A percentile compares a stretch with the other conserved stretches of the same genome.
Conservation (phyloP, 2,329 filamentous ascomycete species). For the Botrytis fabae region DNA sequence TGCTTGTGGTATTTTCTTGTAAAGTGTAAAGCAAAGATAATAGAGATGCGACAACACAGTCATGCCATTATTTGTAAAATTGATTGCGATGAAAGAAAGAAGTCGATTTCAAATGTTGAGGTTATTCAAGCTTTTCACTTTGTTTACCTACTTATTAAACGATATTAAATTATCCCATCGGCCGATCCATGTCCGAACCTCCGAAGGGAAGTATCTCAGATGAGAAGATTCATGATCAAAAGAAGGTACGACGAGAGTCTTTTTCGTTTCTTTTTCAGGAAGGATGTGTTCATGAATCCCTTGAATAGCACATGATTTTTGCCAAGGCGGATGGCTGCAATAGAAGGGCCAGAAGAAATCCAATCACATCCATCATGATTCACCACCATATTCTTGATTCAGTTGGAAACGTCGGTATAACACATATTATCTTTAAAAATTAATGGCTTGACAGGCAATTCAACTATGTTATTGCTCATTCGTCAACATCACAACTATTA, state of each 20-base stretch:
- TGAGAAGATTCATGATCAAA: neutral
- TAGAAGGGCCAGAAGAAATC: neutral
- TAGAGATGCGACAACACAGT: neutral
- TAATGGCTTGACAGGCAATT: neutral
- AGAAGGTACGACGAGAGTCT: neutral
- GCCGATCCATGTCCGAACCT: neutral
- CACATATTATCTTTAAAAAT: too few species aligned
- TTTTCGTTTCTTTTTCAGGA: neutral
- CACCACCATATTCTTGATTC: neutral
- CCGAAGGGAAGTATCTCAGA: neutral
- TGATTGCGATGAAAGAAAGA: neutral
- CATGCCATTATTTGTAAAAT: neutral
- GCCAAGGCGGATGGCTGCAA: neutral
- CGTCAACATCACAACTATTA: conserved; percentile 33
- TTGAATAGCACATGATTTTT: neutral
- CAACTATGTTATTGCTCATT: neutral
- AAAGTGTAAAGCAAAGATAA: neutral
- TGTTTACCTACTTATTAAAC: neutral
- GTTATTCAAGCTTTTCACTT: neutral
- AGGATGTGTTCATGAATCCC: neutral
- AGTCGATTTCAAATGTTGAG: too few species aligned
- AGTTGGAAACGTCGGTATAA: neutral
- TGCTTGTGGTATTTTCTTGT: neutral
- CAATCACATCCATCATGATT: neutral
- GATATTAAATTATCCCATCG: neutral